Evolutionary conservation across 2,329 filamentous ascomycete genomes (phyloP), one percentile per base, ranked within the genome.

Genomic region (Curvularia spicifera): DNA sequence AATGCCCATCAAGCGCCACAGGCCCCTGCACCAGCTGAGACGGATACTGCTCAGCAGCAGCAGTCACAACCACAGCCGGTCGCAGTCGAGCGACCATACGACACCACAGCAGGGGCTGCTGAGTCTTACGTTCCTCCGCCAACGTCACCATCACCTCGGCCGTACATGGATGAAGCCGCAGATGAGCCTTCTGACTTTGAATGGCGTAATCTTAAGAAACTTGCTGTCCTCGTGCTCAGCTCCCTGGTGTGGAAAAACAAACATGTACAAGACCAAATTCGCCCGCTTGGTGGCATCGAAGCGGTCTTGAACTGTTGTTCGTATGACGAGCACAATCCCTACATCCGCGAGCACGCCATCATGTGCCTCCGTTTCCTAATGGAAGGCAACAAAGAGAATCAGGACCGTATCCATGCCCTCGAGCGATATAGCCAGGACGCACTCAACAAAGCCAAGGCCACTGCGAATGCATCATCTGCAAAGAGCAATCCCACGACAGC

Each of bases 261-360:
- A 0, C 85, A 87, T 8, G 93, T 97, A 0, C 94, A 98, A 77
- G 87, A 90, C 68, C 94, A 97, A 74, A 91, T 98, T 61, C 86
- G 96, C 44, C 85, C 88, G 48, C 87, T 94, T 68, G 91, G 92
- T 64, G 94, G 94, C 42, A 90, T 98, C 43, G 91, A 96, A 66
- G 89, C 91, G 0, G 84, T 98, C 20, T 85, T 97, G 15, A 93
- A 93, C 71, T 97, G 93, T 77, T 97, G 93, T 69, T 86, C 88
- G 31, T 95, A 95, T 73, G 94, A 98, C 72, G 92, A 94, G 67
- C 88, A 96, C 78, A 97, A 97, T 71, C 92, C 93, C 0, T 97
- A 94, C 73, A 93, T 96, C 63, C 91, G 94, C 70, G 94, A 98
- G 76, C 91, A 87, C 63, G 83, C 85, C 61, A 82, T 81, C 57